Base-by-base conservation (phyloP, 1,139 yeast genomes). In the Yamadazyma mexicana region DNA sequence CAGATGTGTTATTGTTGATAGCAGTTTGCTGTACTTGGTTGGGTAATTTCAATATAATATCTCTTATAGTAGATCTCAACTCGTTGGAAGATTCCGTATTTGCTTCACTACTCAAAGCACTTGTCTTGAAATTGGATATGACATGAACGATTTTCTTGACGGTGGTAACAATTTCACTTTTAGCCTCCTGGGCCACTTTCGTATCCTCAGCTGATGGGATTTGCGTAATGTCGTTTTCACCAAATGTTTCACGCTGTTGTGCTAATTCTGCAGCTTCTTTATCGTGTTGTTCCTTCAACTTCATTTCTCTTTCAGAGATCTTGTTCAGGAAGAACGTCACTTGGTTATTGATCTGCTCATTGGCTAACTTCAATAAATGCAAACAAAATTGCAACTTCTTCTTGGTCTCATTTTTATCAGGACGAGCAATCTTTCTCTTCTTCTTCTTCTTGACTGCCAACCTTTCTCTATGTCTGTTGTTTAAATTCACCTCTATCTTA, bases 81-180 rank as follows among this genome's bases (percentile, higher is more conserved):
- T 61, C 62, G 26, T 49, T 44, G 17, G 30, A 30, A 22, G 50
- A 39, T 4, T 46, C 49, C 12, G 50, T 37, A 20, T 43, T 40
- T 1, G 51, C 24, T 28, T 56, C 61, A 16, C 51, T 44, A 10
- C 60, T 55, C 34, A 72, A 54, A 1, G 73, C 56, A 4, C 96
- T 95, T 1, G 96, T 95, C 55, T 86, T 87, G 52, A 88, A 88
- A 49, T 86, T 87, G 5, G 97, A 87, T 11, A 92, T 85, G 30
- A 92, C 79, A 32, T 82, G 80, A 31, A 91, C 89, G 38, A 91
- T 88, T 58, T 89, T 91, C 59, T 88, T 87, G 18, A 92, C 91
- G 0, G 97, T 92, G 4, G 86, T 77, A 7, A 91, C 83, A 30
- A 92, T 87, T 54, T 92, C 98, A 46, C 81, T 78, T 51, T 87